Evolutionary conservation across 2,329 filamentous ascomycete species (phyloP), one percentile per base, ranked within the genome.

Genomic region (Trichoderma cornu-damae): DNA sequence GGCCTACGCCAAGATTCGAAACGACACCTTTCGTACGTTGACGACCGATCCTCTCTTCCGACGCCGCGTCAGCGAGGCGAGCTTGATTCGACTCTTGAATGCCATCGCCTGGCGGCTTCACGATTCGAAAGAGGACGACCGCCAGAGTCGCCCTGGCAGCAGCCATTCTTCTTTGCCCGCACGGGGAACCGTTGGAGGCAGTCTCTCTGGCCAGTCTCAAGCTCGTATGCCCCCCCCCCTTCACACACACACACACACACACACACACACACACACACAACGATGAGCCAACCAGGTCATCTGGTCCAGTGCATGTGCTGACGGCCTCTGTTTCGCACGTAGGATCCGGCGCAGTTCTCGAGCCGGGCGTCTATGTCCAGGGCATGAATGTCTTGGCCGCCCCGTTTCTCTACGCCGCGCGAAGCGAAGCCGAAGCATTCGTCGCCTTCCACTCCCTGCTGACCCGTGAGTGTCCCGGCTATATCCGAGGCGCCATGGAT

Each of bases 351-450:
- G 67, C 71, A 18, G 77, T 75, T 2, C 74, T 76, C 30, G 87
- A 90, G 65, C 82, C 89, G 9, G 90, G 91, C 30, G 92, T 89
- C 38, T 99, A 99, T 66, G 93, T 99, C 2, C 94, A 99, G 73
- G 94, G 94, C 63, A 97, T 99, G 93, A 99, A 99, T 69, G 94
- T 99, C 38, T 82, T 99, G 14, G 93, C 92, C 8, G 94, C 94
- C 1, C 94, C 94, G 0, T 96, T 99, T 68, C 79, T 99, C 44
- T 99, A 99, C 70, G 91, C 90, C 4, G 92, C 94, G 1, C 86
- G 91, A 58, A 96, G 90, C 70, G 94, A 99, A 74, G 88, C 92
- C 6, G 92, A 99, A 74, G 94, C 94, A 2, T 99, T 96, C 66
- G 87, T 90, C 4, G 87, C 91, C 1, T 96, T 99, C 66, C 86